A percentile compares a stretch with the other conserved stretches of the same genome.
phyloP scores from a whole-genome alignment of 331 rosid genomes.

The Cucumis variabilis region DNA sequence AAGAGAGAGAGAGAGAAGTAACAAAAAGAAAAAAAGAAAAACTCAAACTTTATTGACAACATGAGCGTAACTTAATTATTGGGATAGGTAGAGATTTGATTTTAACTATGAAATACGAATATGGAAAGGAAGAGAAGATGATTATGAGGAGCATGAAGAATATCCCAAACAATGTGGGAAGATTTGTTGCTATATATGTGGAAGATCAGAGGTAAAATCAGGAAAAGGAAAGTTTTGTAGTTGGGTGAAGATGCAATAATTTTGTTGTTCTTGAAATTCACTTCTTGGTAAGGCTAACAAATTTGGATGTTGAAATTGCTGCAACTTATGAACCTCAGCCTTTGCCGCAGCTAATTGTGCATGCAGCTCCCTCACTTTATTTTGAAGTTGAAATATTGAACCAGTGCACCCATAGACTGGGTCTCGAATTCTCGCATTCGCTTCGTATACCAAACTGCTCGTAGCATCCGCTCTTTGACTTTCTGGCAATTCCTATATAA shows the following conservation, averaged over 20 bases:
- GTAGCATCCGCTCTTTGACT: slow-evolving; percentile 8
- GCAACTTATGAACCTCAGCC: background rate
- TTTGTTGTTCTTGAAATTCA: background rate
- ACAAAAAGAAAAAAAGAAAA: too few relatives aligned
- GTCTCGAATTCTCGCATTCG: slow-evolving; percentile 10
- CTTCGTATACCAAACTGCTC: slow-evolving; percentile 24
- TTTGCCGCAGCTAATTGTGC: background rate
- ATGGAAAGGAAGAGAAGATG: background rate
- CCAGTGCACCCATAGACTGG: slow-evolving; percentile 21
- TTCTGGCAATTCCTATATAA: background rate
- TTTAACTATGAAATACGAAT: too few relatives aligned
- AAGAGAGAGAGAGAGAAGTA: too few relatives aligned
- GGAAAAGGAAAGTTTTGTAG: background rate
- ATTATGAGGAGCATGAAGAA: background rate
- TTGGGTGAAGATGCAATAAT: background rate
- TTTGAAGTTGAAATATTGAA: slow-evolving; percentile 21
- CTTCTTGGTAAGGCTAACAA: background rate
- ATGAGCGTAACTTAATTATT: too few relatives aligned
- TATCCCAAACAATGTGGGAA: background rate
- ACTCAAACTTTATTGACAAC: too few relatives aligned
- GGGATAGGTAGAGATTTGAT: too few relatives aligned
- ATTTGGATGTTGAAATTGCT: background rate
- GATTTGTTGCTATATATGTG: background rate
- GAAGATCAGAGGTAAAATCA: background rate
- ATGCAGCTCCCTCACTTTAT: slow-evolving; percentile 15